These are phyloP conservation scores for Paecilomyces sp. DNA, from an alignment of 2,329 filamentous ascomycete genomes.

Conservation along the genomic window DNA sequence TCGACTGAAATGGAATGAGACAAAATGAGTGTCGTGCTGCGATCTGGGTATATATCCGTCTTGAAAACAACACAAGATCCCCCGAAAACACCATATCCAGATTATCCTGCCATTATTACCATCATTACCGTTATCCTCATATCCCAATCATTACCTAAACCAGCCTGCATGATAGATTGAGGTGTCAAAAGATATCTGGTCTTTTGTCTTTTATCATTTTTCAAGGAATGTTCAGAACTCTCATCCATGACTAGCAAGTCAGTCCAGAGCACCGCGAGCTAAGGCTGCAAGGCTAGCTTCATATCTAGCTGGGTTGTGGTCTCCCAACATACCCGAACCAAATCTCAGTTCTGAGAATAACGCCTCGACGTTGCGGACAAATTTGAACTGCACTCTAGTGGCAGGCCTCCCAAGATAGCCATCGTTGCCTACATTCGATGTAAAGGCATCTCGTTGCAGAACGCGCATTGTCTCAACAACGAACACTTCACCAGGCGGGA, in stretches of 20 bases:
- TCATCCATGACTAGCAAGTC: conserved; percentile 4
- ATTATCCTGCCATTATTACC: background rate
- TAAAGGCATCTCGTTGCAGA: conserved; percentile 60
- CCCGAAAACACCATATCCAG: background rate
- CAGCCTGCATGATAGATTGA: background rate
- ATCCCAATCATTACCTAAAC: background rate
- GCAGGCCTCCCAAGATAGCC: conserved; percentile 57
- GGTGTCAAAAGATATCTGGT: too few relatives aligned
- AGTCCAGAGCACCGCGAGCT: conserved; percentile 38
- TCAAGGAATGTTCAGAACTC: conserved; percentile 6
- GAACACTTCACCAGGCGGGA: conserved; percentile 72
- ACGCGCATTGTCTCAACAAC: conserved; percentile 62
- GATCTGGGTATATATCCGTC: background rate
- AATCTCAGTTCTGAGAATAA: conserved; percentile 65
- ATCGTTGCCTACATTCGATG: conserved; percentile 31
- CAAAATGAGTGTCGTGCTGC: background rate
- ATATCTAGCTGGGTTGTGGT: conserved; percentile 69
- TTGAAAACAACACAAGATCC: background rate
- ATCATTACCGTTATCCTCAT: background rate
- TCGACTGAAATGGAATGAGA: background rate
- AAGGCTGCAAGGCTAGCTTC: conserved; percentile 62
- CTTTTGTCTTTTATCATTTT: conserved; percentile 1
- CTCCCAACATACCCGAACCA: conserved; percentile 64
- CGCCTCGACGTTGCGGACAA: conserved; percentile 63
- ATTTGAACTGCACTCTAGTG: conserved; percentile 61